phyloP scores from a whole-genome alignment of 1,284 basidiomycete genomes.

The Schizophyllum commune region DNA sequence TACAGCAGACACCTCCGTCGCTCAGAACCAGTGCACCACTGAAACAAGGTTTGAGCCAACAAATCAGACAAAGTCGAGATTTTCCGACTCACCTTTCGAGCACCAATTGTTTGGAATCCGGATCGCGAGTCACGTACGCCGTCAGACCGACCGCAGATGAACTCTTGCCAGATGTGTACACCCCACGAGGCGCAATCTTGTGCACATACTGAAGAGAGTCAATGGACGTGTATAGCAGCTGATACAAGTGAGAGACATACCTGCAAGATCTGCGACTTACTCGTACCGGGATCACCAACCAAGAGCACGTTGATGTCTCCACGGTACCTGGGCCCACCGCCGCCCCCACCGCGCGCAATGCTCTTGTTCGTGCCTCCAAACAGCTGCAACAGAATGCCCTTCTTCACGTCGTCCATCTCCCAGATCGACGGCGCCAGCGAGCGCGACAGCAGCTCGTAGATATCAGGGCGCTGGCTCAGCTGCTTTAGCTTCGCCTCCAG shows the following conservation, averaged over 20 bases:
- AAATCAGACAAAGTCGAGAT: not conserved
- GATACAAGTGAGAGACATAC: slow-evolving; percentile 32
- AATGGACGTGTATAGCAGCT: slow-evolving; percentile 1
- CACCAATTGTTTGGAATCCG: slow-evolving; percentile 96
- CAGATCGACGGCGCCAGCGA: slow-evolving; percentile 93
- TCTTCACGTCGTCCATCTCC: slow-evolving; percentile 99
- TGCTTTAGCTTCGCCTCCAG: slow-evolving; percentile 56
- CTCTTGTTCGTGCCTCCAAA: slow-evolving; percentile 98
- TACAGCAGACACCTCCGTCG: slow-evolving; percentile 98
- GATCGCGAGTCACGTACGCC: slow-evolving; percentile 96
- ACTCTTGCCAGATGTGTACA: slow-evolving; percentile 95
- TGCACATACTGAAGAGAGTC: slow-evolving; percentile 81
- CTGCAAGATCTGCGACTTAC: slow-evolving; percentile 91
- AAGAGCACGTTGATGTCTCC: slow-evolving; percentile 97
- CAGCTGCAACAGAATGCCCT: slow-evolving; percentile 91
- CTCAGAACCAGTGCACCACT: slow-evolving; percentile 95
- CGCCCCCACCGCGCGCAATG: slow-evolving; percentile 87
- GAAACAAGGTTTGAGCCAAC: slow-evolving; percentile 3
- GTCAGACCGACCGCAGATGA: slow-evolving; percentile 98
- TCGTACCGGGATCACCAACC: slow-evolving; percentile 97
- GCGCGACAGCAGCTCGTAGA: slow-evolving; percentile 83
- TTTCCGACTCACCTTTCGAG: slow-evolving; percentile 70
- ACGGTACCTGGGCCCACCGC: slow-evolving; percentile 90
- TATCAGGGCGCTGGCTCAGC: slow-evolving; percentile 70
- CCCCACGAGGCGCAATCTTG: slow-evolving; percentile 96